Base-by-base conservation (phyloP, 1,139 yeast genomes). In the Pichia sp. region DNA sequence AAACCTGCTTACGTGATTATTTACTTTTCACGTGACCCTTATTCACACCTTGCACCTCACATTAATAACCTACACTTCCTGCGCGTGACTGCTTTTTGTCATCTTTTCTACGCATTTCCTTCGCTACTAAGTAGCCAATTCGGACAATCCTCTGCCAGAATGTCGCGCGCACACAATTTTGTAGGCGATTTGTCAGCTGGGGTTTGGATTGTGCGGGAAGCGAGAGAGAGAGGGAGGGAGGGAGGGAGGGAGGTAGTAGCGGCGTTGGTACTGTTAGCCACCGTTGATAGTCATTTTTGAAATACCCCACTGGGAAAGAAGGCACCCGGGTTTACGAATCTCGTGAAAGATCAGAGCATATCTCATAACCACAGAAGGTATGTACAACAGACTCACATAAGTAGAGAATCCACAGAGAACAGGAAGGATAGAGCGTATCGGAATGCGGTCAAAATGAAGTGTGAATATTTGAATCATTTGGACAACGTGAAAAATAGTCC, bases 331-430 rank as follows among this genome's bases (percentile, higher is more conserved):
- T 14, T 16, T 36, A 12, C 16, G 16, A 12, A 36, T 14, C 16
- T 12, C 16, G 16, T 20, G 24, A 40, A 34, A 50, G 17, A 40
- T 12, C 42, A 33, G 40, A 24, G 16, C 27, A 45, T 45, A 46
- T 46, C 57, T 42, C 38, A 42, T 49, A 54, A 51, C 52, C 57
- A 54, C 44, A 54, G 53, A 46, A 50, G 52, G 57, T 54, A 54
- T 54, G 57, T 54, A 44, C 50, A 8, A 41, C 30, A 33, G 20
- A 6, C 14, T 17, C 9, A 36, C 14, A 46, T 27, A 46, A 3
- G 7, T 9, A 12, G 14, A 46, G 14, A 4, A 46, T 6, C 14
- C 8, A 34, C 10, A 31, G 8, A n/a, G 14, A 16, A 46, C 16
- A 46, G 3, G 27, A 46, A 5, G 6, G 12, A 6, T 20, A 9